A percentile compares a stretch with the other conserved stretches of the same genome.
phyloP scores from a whole-genome alignment of 2,329 filamentous ascomycete species.

The Boeremia lycopersici region DNA sequence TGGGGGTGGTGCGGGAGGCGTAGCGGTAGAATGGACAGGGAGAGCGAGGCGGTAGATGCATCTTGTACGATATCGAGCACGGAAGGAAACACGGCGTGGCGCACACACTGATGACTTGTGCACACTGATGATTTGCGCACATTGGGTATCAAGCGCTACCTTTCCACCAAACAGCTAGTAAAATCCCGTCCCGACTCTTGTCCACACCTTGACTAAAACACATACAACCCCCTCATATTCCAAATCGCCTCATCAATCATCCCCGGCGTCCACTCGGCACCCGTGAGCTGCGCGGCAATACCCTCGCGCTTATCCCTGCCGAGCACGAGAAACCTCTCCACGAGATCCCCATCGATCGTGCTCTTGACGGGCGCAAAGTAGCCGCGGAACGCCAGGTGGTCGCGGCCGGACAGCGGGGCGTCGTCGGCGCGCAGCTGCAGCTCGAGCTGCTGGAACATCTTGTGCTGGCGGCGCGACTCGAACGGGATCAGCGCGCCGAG shows the following conservation, averaged over 20 bases:
- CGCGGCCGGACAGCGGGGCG: constrained; percentile 84
- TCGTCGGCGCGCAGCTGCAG: constrained; percentile 79
- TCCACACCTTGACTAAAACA: too few relatives aligned
- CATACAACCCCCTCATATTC: constrained; percentile 46
- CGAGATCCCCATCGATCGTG: constrained; percentile 94
- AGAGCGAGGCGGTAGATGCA: too few relatives aligned
- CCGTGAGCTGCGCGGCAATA: constrained; percentile 91
- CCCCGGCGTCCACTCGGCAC: constrained; percentile 71
- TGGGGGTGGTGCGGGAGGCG: constrained; percentile 71
- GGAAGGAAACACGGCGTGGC: too few relatives aligned
- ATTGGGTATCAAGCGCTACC: constrained; percentile 11
- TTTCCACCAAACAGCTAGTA: too few relatives aligned
- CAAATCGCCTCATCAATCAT: constrained; percentile 92
- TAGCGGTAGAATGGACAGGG: too few relatives aligned
- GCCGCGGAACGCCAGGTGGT: constrained; percentile 92
- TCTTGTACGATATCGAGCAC: too few relatives aligned
- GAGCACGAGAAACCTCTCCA: constrained; percentile 86
- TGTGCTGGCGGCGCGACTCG: constrained; percentile 86
- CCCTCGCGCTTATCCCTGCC: constrained; percentile 89
- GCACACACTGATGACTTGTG: too few relatives aligned
- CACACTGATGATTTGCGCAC: too few relatives aligned
- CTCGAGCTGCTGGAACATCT: constrained; percentile 96
- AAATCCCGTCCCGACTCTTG: too few relatives aligned
- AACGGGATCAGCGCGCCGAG: constrained; percentile 94
- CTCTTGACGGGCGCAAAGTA: constrained; percentile 98